Percentiles rank a stretch among this genome's conserved stretches.
phyloP scores from a whole-genome alignment of 805 yeast genomes.

The Kluyveromyces nonfermentans region DNA sequence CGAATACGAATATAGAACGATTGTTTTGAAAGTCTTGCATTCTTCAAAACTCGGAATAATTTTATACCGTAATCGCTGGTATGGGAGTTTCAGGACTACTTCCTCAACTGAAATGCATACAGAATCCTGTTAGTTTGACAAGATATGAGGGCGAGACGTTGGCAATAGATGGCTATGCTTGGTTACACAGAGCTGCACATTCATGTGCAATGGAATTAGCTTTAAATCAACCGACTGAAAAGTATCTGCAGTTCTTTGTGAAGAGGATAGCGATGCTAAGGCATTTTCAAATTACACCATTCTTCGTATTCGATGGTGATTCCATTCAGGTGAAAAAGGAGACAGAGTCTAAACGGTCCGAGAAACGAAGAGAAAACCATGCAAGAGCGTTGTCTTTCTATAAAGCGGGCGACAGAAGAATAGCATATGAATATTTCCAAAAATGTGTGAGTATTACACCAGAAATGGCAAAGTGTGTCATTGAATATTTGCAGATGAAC shows the following conservation, averaged over 20 bases:
- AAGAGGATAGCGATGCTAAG: constrained; percentile 58
- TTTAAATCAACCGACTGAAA: constrained; percentile 56
- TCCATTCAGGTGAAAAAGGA: constrained; percentile 65
- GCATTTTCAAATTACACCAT: constrained; percentile 66
- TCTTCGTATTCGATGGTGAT: constrained; percentile 91
- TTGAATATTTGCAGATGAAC: constrained; percentile 53
- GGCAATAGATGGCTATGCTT: constrained; percentile 94
- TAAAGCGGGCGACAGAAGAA: constrained; percentile 42
- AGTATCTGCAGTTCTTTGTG: constrained; percentile 60
- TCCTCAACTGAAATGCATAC: constrained; percentile 70
- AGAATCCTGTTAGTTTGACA: constrained; percentile 46
- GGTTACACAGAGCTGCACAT: constrained; percentile 85
- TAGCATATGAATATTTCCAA: constrained; percentile 60
- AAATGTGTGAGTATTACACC: constrained; percentile 84
- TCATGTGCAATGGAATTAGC: constrained; percentile 81
- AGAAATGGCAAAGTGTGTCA: constrained; percentile 79
- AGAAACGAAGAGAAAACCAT: constrained; percentile 48
- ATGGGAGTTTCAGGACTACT: constrained; percentile 85
- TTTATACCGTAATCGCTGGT: neutral
- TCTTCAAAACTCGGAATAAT: too few relatives aligned
- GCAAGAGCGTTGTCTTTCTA: constrained; percentile 44
- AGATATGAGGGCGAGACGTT: constrained; percentile 62
- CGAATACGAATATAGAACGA: too few relatives aligned
- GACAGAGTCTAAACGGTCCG: constrained; percentile 59
- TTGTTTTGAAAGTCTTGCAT: too few relatives aligned